Percentiles rank a stretch among this genome's conserved stretches.
These are phyloP conservation scores for Lepraria neglecta DNA, from an alignment of 495 filamentous ascomycete genomes.

Conservation along the genomic window DNA sequence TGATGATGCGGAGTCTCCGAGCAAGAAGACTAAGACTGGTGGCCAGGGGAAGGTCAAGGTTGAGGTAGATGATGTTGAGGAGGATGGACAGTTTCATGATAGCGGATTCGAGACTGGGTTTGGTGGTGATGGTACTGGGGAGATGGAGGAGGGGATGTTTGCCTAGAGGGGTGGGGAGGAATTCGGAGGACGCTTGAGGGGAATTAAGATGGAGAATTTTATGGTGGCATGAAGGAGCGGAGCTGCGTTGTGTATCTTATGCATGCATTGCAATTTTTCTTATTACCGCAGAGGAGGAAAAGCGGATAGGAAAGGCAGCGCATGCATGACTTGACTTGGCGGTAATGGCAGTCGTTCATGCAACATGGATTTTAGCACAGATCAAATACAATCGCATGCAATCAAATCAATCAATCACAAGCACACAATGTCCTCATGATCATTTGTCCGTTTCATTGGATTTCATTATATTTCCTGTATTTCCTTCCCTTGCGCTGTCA, in stretches of 20 bases:
- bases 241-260: neutral
- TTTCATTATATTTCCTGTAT: no score
- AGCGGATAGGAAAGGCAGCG: no score
- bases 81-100: neutral
- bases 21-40: neutral
- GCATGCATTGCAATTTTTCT: no score
- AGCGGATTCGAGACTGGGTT: no score
- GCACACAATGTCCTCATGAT: no score
- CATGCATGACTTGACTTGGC: neutral
- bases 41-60: neutral
- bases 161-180: neutral
- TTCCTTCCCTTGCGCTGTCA: no score
- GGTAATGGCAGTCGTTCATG: neutral
- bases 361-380: neutral
- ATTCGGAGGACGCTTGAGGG: neutral
- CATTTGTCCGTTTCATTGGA: no score
- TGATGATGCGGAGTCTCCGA: neutral
- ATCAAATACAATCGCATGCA: no score
- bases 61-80: neutral
- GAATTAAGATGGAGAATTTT: neutral
- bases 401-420: no score
- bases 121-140: neutral
- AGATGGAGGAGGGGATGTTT: neutral
- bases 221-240: neutral
- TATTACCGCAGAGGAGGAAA: no score